Base-by-base conservation (phyloP, 139 green algal genomes). In the Chlamydomonas incerta region DNA sequence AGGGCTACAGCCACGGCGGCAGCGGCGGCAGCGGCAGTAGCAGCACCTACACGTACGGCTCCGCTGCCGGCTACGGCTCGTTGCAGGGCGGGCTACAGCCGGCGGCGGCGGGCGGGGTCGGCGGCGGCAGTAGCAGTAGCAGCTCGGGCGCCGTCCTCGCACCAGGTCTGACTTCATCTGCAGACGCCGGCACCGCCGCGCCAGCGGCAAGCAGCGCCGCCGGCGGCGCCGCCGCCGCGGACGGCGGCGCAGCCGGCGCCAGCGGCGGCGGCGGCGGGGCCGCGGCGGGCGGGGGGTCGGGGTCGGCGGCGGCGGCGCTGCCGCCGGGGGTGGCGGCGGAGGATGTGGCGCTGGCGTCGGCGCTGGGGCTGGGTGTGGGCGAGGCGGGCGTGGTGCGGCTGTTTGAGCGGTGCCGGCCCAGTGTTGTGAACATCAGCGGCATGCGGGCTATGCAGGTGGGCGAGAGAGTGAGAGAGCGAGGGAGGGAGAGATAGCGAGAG, bases 401-500 rank as follows among this genome's bases (percentile, higher is more conserved):
- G 74, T 88, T 85, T 33, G 69, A 88, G 35, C 50, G 35, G 28
- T 26, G 66, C 23, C 68, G 83, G 6, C 52, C 65, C 2, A 57
- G 37, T 23, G 84, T 83, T 57, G 86, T 90, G 55, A 85, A 87
- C 41, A 75, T 90, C 37, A 85, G 50, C 55, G 80, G 65, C 35
- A 81, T 85, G 52, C 65, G 86, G 33, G 74, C 68, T 0, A 86
- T 86, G 80, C 77, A 83, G 77, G 77, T 83, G 77, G 6, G 37
- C 6, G 63, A 0, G 57, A 34, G n/a, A 2, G 57, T 37, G 18
- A 41, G 28, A 6, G 2, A 15, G 33, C 21, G 29, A 15, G n/a
- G n/a, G n/a, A n/a, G 37, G 70, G 3, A 29, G 24, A 5, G 37
- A 9, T 41, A 3, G 70, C 17, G 55, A 41, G 24, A 3, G 41